Evolutionary conservation across 2,329 filamentous ascomycete genomes (phyloP), one percentile per base, ranked within the genome.

Genomic region (Pyrenophora teres): DNA sequence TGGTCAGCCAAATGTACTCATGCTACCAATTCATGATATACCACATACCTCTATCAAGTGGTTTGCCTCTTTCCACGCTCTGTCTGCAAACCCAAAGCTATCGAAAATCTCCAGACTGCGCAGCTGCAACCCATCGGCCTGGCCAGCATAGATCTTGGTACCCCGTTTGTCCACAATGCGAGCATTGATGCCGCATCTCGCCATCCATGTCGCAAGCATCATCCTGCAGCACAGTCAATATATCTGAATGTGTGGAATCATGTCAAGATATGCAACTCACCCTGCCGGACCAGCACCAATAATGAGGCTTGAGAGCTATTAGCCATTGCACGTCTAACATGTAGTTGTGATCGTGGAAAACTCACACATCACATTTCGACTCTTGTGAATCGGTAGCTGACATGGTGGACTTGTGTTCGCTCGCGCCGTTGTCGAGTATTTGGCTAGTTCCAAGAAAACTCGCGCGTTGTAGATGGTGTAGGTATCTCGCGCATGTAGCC

Each of bases 81-180:
- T 75, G 56, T 89, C 81, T 2, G 78, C 84, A 51, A 91, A 82
- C 0, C 84, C 87, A 59, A 91, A 87, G 42, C 82, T 85, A 60
- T 91, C 75, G 46, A 78, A 76, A 12, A 78, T 76, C 56, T 78
- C 76, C 13, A 78, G 56, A 38, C 71, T 76, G 25, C 76, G 73
- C 23, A 69, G 66, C 59, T 77, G 74, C 6, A 78, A 57, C 2
- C 76, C 75, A 57, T 76, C 74, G 2, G 74, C 76, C 55, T 77
- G 74, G 5, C 74, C 74, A 13, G 68, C 60, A 52, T 68, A 75
- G 40, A 77, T 70, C 59, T 76, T 76, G 41, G 70, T 74, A 31
- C 70, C 65, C 3, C 74, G 66, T 41, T 77, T 76, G 52, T 77
- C 76, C 13, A 77, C 68, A 27, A 76, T 73, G 13, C 75, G 72